A percentile compares a stretch with the other conserved stretches of the same genome.
Conservation (phyloP, 2,329 filamentous ascomycete genomes). For the Xylariaceae sp. region DNA sequence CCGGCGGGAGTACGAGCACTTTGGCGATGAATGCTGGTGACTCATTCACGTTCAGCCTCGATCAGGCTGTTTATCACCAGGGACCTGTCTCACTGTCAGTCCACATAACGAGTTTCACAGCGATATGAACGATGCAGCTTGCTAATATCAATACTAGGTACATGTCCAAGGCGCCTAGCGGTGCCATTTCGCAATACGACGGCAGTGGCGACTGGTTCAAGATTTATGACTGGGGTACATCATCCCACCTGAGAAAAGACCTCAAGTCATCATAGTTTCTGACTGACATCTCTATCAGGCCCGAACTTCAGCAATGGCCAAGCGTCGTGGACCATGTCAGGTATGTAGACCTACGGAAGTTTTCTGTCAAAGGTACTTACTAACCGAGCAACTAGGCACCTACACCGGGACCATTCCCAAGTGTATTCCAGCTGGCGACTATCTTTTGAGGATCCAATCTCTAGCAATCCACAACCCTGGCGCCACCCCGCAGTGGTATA, state of each 20-base stretch:
- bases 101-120: too few relatives aligned
- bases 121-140: background rate
- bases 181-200: conserved; percentile 46
- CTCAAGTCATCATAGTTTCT: background rate
- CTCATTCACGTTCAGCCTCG: conserved; percentile 48
- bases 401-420: conserved; percentile 55
- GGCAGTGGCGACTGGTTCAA: conserved; percentile 52
- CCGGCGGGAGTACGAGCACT: conserved; percentile 45
- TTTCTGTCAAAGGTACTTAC: background rate
- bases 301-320: conserved; percentile 45
- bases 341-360: conserved; percentile 28
- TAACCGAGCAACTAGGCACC: conserved; percentile 29
- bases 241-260: background rate
- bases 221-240: conserved; percentile 46
- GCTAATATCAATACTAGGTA: conserved; percentile 41
- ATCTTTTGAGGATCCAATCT: conserved; percentile 65
- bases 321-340: conserved; percentile 44
- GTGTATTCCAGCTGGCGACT: conserved; percentile 61
- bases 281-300: conserved; percentile 27
- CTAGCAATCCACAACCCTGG: conserved; percentile 66
- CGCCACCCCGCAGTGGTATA: conserved; percentile 54
- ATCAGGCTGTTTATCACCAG: conserved; percentile 51
- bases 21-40: conserved; percentile 48
- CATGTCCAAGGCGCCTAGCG: conserved; percentile 48
- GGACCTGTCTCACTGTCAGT: conserved; percentile 46